Evolutionary conservation across 768 basidiomycete species (phyloP), one percentile per base, ranked within the genome.

Genomic region (Infundibulicybe gibba): DNA sequence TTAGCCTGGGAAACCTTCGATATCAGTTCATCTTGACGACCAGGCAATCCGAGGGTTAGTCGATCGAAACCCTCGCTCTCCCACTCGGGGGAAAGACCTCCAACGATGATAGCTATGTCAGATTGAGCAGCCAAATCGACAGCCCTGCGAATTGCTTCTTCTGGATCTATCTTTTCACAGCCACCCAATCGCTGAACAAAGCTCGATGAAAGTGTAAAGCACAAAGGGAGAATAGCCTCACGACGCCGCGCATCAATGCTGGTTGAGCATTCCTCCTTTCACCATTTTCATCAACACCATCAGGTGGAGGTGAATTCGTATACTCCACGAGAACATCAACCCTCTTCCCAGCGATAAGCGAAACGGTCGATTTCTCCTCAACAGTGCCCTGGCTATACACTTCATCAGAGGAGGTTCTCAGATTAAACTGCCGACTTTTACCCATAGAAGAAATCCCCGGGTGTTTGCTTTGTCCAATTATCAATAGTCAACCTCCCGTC

Each of bases 61-160:
- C 87, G 68, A 54, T 89, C 87, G 54, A 84, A 87, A 6, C 84
- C 83, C 62, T 88, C 87, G 50, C 79, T 80, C 64, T 89, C 85
- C 81, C 82, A 87, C 62, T 89, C 83, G 0, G 79, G 77, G 25
- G 79, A 80, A 16, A 86, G 67, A 4, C 86, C 85, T 10, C 65
- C 77, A 49, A 85, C 68, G 53, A 79, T 69, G 53, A 83, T 63
- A 40, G 80, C 85, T 35, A 72, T 72, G 59, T 86, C 83, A 14
- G 68, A 72, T 3, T 69, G 55, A 5, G 66, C 61, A 1, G 85
- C 86, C 15, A 85, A 62, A 12, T 64, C 57, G 8, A 79, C 80
- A 0, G 86, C 85, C 12, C 74, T 71, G 34, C 69, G 60, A 20
- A 87, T 78, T 1, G 80, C 81, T 42, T 68, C 52, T 16, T 81